Evolutionary conservation across 2,329 filamentous ascomycete species (phyloP).

Genomic region (Penicillium sp.): DNA sequence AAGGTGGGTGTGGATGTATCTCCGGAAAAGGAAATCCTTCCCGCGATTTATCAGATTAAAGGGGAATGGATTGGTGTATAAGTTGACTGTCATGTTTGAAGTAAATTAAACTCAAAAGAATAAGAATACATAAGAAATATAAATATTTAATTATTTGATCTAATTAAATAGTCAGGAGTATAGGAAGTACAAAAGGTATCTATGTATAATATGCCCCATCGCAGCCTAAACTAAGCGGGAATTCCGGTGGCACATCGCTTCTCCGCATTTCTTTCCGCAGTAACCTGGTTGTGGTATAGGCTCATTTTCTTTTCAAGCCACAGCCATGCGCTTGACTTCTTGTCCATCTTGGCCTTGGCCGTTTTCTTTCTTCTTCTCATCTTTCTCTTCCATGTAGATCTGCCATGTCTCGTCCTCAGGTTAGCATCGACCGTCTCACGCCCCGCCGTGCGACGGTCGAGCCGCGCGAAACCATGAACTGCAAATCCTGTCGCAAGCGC

Average conservation of each 20-base stretch:
- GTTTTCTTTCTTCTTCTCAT: conserved; percentile 9
- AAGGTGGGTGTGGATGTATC: not conserved
- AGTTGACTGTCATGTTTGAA: not conserved
- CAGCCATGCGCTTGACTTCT: conserved; percentile 12
- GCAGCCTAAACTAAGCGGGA: not conserved
- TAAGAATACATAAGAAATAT: not conserved
- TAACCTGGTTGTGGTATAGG: conserved; percentile 3
- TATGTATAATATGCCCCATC: not conserved
- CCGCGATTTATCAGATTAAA: not conserved
- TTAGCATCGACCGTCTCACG: conserved; percentile 76
- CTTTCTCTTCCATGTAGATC: conserved; percentile 13
- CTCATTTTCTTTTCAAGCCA: not conserved
- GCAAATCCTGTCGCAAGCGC: conserved; percentile 88
- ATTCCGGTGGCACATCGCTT: conserved; percentile 17
- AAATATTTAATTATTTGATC: not conserved
- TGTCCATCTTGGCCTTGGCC: conserved; percentile 3
- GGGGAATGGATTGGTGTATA: not conserved
- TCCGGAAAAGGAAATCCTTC: not conserved
- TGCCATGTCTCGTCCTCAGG: conserved; percentile 68
- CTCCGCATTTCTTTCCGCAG: conserved; percentile 23
- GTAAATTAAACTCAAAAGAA: not conserved
- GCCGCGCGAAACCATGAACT: conserved; percentile 89
- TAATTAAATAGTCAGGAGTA: not conserved
- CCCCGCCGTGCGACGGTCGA: conserved; percentile 69
- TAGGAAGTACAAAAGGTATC: not conserved